Evolutionary conservation across 129 eudicot species (phyloP).

Genomic region (Heracleum sosnowskyi): DNA sequence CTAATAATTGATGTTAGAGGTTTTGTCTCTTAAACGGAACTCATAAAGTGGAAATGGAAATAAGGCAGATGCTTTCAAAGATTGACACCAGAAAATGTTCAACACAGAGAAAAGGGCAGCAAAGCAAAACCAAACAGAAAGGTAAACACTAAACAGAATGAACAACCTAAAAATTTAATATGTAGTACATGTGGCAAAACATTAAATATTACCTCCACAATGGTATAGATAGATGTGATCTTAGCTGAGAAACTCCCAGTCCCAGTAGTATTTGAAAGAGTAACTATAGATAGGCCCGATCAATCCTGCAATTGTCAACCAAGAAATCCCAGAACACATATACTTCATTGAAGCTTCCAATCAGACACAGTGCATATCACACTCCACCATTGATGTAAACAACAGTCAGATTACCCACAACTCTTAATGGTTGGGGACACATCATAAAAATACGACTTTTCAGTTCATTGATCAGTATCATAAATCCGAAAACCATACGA

Average conservation of each 20-base stretch:
- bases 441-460: neutral
- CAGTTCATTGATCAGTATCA: neutral
- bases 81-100: neutral
- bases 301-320: conserved; percentile 24
- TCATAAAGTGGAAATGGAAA: neutral
- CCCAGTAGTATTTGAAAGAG: conserved; percentile 65
- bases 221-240: conserved; percentile 62
- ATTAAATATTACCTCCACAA: conserved; percentile 48
- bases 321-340: conserved; percentile 31
- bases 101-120: neutral
- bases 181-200: neutral
- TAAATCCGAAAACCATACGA: neutral
- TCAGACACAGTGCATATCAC: neutral
- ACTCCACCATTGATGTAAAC: neutral
- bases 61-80: neutral
- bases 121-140: neutral
- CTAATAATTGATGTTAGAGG: neutral
- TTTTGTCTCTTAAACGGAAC: neutral
- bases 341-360: conserved; percentile 38
- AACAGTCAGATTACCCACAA: neutral
- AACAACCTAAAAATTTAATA: neutral
- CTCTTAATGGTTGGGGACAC: neutral
- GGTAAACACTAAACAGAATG: neutral
- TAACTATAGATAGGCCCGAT: conserved; percentile 52
- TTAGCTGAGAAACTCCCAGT: conserved; percentile 48